Evolutionary conservation across 305 asterid species (phyloP), one percentile per base, ranked within the genome.

Genomic region (Ilex paraguariensis): DNA sequence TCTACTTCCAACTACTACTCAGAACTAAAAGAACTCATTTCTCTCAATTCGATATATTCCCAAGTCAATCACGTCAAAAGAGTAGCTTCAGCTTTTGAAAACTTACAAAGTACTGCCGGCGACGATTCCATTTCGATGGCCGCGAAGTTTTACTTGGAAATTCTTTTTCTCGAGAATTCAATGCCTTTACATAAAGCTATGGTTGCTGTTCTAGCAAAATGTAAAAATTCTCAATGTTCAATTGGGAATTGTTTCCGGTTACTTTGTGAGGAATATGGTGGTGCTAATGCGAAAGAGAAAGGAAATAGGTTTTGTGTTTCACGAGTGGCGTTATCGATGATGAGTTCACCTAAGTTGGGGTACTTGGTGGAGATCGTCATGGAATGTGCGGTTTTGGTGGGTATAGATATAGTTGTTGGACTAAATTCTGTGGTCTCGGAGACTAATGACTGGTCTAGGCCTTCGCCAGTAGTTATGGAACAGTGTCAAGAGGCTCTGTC

Each of bases 401-500:
- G 81, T 45, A 68, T 79, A 73, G 91, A 93, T 75, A 97, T 82
- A 65, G 88, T 90, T 64, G 75, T 75, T 1, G 97, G 96, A 58
- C 73, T 93, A 75, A 61, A 56, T 45, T 66, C 76, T 53, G 84
- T 93, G 62, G 79, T 90, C 57, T 59, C 72, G 9, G 97, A 83
- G 71, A 81, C 82, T 39, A 65, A 73, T 33, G 89, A 84, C 59
- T 75, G 66, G 67, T 84, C 88, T 46, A 81, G 95, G 80, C 96
- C 96, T 32, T 90, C 99, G 12, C 99, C 99, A 3, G 66, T 90
- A 55, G 95, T 90, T 33, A 86, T 93, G 95, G 97, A 90, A 56
- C 97, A 93, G 63, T 93, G 96, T 74, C 97, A 93, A 79, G 99
- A 93, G 71, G 95, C 99, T 5, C 84, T 93, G 65, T 93, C 99